phyloP scores from a whole-genome alignment of 2,329 filamentous ascomycete genomes.

The Fusarium verrucosum region DNA sequence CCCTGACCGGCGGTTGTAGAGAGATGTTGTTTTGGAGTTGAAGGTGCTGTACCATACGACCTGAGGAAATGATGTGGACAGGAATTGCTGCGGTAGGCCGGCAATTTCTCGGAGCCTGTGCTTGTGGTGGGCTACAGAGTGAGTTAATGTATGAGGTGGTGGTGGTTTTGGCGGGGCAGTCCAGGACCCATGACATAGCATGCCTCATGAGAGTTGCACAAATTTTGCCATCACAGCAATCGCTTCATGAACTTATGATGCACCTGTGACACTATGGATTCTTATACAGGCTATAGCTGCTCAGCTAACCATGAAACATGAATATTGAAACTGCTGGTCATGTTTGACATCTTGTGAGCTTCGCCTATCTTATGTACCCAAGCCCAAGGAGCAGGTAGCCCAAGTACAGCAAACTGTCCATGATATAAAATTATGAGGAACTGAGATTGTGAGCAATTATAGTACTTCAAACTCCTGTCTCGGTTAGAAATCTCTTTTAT shows the following conservation, averaged over 20 bases:
- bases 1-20: slow-evolving; percentile 32
- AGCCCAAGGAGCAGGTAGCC: too few species aligned
- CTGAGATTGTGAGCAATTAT: too few species aligned
- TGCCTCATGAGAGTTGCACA: slow-evolving; percentile 5
- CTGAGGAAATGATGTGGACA: slow-evolving; percentile 40
- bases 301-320: not conserved
- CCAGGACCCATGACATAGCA: slow-evolving; percentile 24
- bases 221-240: not conserved
- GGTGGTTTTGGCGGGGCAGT: slow-evolving; percentile 38
- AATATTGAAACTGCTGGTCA: not conserved
- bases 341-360: not conserved
- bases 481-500: not conserved
- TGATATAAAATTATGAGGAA: too few species aligned
- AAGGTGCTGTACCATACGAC: slow-evolving; percentile 14
- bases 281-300: not conserved
- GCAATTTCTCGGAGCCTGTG: slow-evolving; percentile 46
- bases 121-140: slow-evolving; percentile 28
- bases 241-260: not conserved
- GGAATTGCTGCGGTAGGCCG: slow-evolving; percentile 42
- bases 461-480: not conserved
- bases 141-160: slow-evolving; percentile 38
- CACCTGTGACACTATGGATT: too few species aligned
- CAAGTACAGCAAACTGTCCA: too few species aligned
- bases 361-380: too few species aligned
- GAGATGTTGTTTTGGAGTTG: slow-evolving; percentile 30